phyloP scores from a whole-genome alignment of 257 asterid species.

The Orobanche coerulescens region DNA sequence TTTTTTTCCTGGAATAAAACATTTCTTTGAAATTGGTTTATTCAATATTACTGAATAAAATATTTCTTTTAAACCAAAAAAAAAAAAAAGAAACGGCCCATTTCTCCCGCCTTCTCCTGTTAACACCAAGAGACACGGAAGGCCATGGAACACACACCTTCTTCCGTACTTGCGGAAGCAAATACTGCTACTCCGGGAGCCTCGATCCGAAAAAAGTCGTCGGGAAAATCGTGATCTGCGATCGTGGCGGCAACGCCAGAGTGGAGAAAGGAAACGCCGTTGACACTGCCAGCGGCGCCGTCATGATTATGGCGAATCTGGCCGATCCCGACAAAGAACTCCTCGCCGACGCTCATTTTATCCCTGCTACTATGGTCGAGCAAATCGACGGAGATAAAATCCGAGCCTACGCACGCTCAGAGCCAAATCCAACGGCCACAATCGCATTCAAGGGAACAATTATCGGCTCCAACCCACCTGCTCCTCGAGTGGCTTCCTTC shows the following conservation, averaged over 20 bases:
- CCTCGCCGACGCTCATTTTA: conserved; percentile 75
- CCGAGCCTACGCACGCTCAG: conserved; percentile 45
- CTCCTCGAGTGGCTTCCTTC: conserved; percentile 86
- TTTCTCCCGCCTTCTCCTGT: too few relatives aligned
- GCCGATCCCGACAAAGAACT: conserved; percentile 86
- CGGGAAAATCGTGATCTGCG: conserved; percentile 79
- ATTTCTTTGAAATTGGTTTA: too few relatives aligned
- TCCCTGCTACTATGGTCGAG: conserved; percentile 86
- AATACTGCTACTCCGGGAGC: conserved; percentile 57
- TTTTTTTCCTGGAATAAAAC: too few relatives aligned
- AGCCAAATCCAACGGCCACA: conserved; percentile 65
- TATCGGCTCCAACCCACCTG: conserved; percentile 52
- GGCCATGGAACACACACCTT: conserved; percentile 94
- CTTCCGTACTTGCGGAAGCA: conserved; percentile 69
- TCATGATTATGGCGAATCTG: conserved; percentile 67
- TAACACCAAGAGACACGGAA: conserved; percentile 87
- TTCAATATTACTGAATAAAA: too few relatives aligned
- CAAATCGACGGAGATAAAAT: conserved; percentile 57
- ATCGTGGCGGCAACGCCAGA: conserved; percentile 87
- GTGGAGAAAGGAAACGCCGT: conserved; percentile 85
- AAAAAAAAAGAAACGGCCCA: too few relatives aligned
- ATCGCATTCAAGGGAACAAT: conserved; percentile 66
- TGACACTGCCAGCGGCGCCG: conserved; percentile 69
- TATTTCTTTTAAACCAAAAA: too few relatives aligned
- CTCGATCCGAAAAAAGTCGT: conserved; percentile 49